A percentile compares a stretch with the other conserved stretches of the same genome.
Conservation (phyloP, 2,329 filamentous ascomycete species). For the Fusarium bulbicola region DNA sequence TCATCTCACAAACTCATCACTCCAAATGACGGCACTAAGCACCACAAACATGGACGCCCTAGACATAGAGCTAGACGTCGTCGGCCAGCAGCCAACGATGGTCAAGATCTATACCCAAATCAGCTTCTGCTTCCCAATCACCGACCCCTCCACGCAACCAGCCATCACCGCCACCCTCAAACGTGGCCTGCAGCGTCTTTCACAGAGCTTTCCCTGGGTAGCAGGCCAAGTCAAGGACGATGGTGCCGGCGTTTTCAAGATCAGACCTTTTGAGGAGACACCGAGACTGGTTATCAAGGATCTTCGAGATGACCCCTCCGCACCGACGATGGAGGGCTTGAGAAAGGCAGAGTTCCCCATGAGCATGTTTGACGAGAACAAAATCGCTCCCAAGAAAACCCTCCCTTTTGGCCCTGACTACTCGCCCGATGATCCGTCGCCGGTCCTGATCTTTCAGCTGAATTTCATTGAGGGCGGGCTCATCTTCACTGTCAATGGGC, state of each 20-base stretch:
- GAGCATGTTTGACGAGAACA: slow-evolving; percentile 56
- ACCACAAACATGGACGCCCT: neutral
- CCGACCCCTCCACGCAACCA: slow-evolving; percentile 32
- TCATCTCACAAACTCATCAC: neutral
- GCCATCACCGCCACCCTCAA: slow-evolving; percentile 45
- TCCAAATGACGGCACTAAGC: slow-evolving; percentile 3
- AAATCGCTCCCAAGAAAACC: slow-evolving; percentile 53
- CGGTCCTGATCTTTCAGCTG: slow-evolving; percentile 58
- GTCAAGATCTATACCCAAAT: slow-evolving; percentile 57
- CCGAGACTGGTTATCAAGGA: slow-evolving; percentile 55
- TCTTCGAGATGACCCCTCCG: slow-evolving; percentile 46
- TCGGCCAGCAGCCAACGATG: slow-evolving; percentile 54
- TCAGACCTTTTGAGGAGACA: slow-evolving; percentile 46
- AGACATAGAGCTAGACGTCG: slow-evolving; percentile 49
- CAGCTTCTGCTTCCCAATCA: slow-evolving; percentile 50
- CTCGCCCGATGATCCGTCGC: slow-evolving; percentile 34
- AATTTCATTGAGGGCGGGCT: slow-evolving; percentile 60
- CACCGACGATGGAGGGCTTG: slow-evolving; percentile 52
- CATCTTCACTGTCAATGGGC: slow-evolving; percentile 57
- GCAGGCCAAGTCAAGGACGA: slow-evolving; percentile 52
- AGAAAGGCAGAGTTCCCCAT: slow-evolving; percentile 54
- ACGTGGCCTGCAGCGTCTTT: slow-evolving; percentile 51
- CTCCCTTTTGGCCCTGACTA: slow-evolving; percentile 45
- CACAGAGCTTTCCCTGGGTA: slow-evolving; percentile 55
- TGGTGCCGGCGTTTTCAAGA: slow-evolving; percentile 50